A percentile compares a stretch with the other conserved stretches of the same genome.
phyloP scores from a whole-genome alignment of 2,329 filamentous ascomycete genomes.

The Microdochium bolleyi region DNA sequence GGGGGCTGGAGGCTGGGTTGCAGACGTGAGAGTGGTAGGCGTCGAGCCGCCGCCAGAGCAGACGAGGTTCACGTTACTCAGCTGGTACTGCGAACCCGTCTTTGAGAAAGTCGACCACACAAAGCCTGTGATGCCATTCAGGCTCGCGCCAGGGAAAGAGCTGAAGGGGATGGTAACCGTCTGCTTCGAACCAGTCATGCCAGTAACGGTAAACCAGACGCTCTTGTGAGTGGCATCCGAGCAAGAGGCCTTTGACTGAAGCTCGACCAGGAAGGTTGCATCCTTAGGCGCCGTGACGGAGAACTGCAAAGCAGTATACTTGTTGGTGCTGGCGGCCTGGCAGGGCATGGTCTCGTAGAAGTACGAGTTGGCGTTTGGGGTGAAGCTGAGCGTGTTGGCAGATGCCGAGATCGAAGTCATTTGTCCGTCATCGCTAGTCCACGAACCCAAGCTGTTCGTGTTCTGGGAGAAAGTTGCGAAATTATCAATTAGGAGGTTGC shows the following conservation, averaged over 20 bases:
- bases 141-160: conserved; percentile 1
- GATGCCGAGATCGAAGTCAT: conserved; percentile 7
- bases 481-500: not conserved
- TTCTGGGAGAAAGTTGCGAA: not conserved
- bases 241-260: conserved; percentile 3
- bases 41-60: conserved; percentile 1
- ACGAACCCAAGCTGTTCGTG: not conserved
- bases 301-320: conserved; percentile 1
- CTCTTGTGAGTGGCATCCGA: not conserved
- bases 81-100: not conserved
- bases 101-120: conserved; percentile 3
- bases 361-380: conserved; percentile 1
- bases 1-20: not conserved
- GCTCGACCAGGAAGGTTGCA: not conserved
- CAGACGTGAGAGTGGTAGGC: not conserved
- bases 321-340: not conserved
- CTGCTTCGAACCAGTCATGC: conserved; percentile 3
- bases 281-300: conserved; percentile 1
- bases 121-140: conserved; percentile 1
- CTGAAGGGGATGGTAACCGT: conserved; percentile 1
- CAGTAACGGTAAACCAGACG: not conserved
- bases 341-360: conserved; percentile 2
- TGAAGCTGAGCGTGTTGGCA: conserved; percentile 4
- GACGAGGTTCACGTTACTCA: conserved; percentile 1
- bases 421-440: not conserved